phyloP scores from a whole-genome alignment of 352 stramenopile genomes.

The Phytopythium oedochilum region DNA sequence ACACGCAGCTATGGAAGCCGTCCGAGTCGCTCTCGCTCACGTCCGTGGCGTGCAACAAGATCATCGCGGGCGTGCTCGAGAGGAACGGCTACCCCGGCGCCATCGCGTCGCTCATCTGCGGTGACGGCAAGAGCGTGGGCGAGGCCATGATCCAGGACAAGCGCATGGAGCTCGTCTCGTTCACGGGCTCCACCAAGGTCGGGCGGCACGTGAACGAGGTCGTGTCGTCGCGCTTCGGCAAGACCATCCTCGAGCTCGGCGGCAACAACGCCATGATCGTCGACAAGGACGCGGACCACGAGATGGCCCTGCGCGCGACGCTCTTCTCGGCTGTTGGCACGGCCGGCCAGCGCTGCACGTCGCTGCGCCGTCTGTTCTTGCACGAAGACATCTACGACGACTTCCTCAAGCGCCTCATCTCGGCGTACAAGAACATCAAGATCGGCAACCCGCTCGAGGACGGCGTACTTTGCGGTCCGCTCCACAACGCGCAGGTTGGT shows the following conservation, averaged over 20 bases:
- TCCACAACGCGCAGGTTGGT: conserved; percentile 42
- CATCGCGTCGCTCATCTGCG: conserved; percentile 84
- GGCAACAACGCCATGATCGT: conserved; percentile 95
- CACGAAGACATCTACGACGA: conserved; percentile 90
- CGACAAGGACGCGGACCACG: conserved; percentile 87
- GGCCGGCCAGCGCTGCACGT: conserved; percentile 91
- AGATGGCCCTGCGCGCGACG: conserved; percentile 87
- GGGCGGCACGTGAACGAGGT: conserved; percentile 85
- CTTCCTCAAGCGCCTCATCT: conserved; percentile 77
- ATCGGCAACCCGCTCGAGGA: conserved; percentile 86
- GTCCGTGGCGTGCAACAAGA: conserved; percentile 89
- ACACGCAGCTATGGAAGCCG: conserved; percentile 92
- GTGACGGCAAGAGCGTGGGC: conserved; percentile 74
- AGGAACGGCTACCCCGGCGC: conserved; percentile 78
- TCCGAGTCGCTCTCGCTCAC: conserved; percentile 87
- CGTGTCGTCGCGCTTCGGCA: conserved; percentile 88
- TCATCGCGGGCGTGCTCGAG: conserved; percentile 87
- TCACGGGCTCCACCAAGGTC: conserved; percentile 89
- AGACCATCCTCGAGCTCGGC: conserved; percentile 89
- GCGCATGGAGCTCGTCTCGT: conserved; percentile 87
- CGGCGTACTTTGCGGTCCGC: conserved; percentile 80
- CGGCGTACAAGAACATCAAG: conserved; percentile 87
- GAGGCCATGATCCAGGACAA: conserved; percentile 85
- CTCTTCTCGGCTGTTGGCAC: conserved; percentile 92
- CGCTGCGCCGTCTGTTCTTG: conserved; percentile 87